A percentile compares a stretch with the other conserved stretches of the same genome.
Conservation (phyloP, 768 basidiomycete species). For the Kwoniella dendrophila region DNA sequence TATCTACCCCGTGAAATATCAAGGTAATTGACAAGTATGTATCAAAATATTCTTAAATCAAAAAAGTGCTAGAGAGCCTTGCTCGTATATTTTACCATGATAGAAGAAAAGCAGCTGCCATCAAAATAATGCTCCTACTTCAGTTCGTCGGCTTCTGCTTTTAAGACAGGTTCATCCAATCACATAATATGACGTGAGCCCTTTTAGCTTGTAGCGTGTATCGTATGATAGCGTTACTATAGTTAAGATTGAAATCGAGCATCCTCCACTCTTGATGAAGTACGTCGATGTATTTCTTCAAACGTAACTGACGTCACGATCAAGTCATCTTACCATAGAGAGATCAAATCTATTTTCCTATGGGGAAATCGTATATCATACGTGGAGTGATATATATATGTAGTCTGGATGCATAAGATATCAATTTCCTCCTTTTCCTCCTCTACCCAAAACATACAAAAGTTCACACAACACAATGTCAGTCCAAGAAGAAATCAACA, state of each 20-base stretch:
- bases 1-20: no score
- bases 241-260: no score
- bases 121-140: no score
- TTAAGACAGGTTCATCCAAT: not conserved
- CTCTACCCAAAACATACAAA: not conserved
- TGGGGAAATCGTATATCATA: not conserved
- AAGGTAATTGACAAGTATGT: no score
- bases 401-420: not conserved
- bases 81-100: no score
- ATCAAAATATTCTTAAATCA: no score
- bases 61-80: no score
- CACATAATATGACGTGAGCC: conserved; percentile 5
- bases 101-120: no score
- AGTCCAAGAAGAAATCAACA: conserved; percentile 20
- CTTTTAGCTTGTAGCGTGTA: no score
- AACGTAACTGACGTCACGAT: conserved; percentile 13
- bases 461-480: conserved; percentile 18
- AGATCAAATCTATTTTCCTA: no score
- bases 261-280: not conserved
- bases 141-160: not conserved
- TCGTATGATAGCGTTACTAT: no score
- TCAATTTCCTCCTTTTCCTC: not conserved
- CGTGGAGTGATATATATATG: not conserved
- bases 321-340: no score
- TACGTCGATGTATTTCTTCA: not conserved